These are phyloP conservation scores for Suaeda aralocaspica DNA, from an alignment of 148 eudicot genomes.

Conservation along the genomic window DNA sequence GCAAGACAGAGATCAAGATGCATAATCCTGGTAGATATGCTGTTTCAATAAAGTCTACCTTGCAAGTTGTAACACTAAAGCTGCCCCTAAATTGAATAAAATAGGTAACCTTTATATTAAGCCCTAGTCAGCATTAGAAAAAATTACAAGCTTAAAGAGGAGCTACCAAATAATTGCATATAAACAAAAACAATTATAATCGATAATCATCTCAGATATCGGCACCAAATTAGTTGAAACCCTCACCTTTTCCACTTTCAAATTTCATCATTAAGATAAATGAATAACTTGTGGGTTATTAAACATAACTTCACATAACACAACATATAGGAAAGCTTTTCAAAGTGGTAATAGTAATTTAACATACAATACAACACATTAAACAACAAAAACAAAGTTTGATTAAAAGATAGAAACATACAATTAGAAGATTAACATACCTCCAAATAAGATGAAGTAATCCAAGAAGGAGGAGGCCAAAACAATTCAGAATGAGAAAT, in stretches of 20 bases:
- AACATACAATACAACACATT: constrained; percentile 1
- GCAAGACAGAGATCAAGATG: no score
- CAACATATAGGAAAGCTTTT: not conserved
- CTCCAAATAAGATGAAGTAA: constrained; percentile 17
- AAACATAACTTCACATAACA: not conserved
- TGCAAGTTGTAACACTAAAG: no score
- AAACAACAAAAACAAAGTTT: constrained; percentile 7
- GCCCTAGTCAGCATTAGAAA: no score
- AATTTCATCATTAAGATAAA: not conserved
- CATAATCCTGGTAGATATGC: no score
- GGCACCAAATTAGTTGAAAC: not conserved
- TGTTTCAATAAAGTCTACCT: no score
- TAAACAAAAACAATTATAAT: no score
- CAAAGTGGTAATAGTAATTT: not conserved
- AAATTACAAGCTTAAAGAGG: no score
- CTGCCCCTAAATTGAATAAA: no score
- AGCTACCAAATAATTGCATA: no score
- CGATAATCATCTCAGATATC: no score
- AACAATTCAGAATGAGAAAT: constrained; percentile 12
- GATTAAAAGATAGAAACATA: not conserved
- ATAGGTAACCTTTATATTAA: no score
- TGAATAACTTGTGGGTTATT: no score
- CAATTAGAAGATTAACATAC: not conserved
- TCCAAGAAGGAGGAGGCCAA: constrained; percentile 30
- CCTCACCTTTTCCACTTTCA: not conserved